A percentile compares a stretch with the other conserved stretches of the same genome.
These are phyloP conservation scores for Yamadazyma blattariae DNA, from an alignment of 1,139 yeast species.

Conservation along the genomic window DNA sequence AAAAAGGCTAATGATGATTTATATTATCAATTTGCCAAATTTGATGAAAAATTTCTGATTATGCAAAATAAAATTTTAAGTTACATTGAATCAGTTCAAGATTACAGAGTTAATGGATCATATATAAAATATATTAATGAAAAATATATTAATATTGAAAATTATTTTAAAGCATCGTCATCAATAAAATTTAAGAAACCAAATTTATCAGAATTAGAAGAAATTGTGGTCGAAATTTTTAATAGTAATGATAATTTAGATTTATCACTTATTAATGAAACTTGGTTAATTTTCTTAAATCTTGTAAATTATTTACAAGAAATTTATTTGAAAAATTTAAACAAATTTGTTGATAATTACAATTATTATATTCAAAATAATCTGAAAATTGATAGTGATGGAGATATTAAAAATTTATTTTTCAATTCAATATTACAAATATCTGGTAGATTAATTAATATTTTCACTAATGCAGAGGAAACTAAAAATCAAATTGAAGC, in stretches of 20 bases:
- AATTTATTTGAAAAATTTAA: slow-evolving; percentile 26
- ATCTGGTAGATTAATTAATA: slow-evolving; percentile 23
- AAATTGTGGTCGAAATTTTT: slow-evolving; percentile 31
- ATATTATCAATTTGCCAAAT: slow-evolving; percentile 34
- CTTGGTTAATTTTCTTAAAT: slow-evolving; percentile 43
- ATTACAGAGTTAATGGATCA: slow-evolving; percentile 35
- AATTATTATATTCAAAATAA: slow-evolving; percentile 26
- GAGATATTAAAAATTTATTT: slow-evolving; percentile 27
- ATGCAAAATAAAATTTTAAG: slow-evolving; percentile 40
- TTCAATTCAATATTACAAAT: slow-evolving; percentile 25
- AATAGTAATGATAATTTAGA: slow-evolving; percentile 42
- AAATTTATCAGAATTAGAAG: slow-evolving; percentile 25
- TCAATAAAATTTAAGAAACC: slow-evolving; percentile 14
- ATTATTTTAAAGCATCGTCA: slow-evolving; percentile 29
- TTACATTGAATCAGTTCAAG: slow-evolving; percentile 33
- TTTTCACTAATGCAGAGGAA: slow-evolving; percentile 28
- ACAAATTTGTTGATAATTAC: slow-evolving; percentile 39
- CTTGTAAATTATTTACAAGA: slow-evolving; percentile 36
- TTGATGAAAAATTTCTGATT: slow-evolving; percentile 31
- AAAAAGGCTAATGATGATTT: slow-evolving; percentile 33
- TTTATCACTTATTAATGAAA: slow-evolving; percentile 42
- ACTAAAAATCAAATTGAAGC: slow-evolving; percentile 33
- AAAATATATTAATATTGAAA: slow-evolving; percentile 37
- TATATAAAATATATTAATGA: slow-evolving; percentile 39
- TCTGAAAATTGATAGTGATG: slow-evolving; percentile 29